Evolutionary conservation across 192 early-diverging fungal genomes (phyloP), one percentile per base, ranked within the genome.

Genomic region (Spizellomyces punctatus): DNA sequence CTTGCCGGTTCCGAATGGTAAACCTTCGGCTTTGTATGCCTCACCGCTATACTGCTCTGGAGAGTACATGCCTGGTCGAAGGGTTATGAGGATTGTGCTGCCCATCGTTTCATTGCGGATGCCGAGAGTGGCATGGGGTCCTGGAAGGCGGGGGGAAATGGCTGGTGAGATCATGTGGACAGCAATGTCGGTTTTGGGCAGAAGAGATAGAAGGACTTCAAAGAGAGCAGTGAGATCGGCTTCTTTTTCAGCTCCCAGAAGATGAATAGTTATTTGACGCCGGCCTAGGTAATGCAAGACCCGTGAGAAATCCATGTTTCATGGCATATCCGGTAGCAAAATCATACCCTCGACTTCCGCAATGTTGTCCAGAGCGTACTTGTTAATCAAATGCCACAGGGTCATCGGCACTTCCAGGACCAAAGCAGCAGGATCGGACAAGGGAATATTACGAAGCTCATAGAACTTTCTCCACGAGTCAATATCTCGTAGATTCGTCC

Each of bases 351-450:
- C 56, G 21, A 54, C 72, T 60, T 47, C 64, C 12, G 65, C 72
- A 6, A 71, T 66, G 12, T 76, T 45, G 36, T 60, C 69, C 19
- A 81, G 64, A 9, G 64, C 49, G 64, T 66, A 83, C 75, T 83
- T 76, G 66, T 83, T 86, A 71, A 86, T 71, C 14, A 83, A 21
- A 64, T 76, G 79, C 74, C 73, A 83, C 17, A 86, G 61, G 14
- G 85, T 86, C 64, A 86, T 46, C 5, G 85, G 85, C 43, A 79
- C 69, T 64, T 86, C 85, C 46, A 86, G 75, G 19, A 83, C 79
- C 2, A 86, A 72, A 2, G 85, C 78, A 55, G 79, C 78, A 12
- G 85, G 85, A 54, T 72, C 74, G 48, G 73, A 60, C 9, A 86
- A 60, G 8, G 72, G 54, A 56, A 81, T 72, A 4, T 63, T 63